Conservation (phyloP, 106 monocot species). For the Xerophyta viscosa region DNA sequence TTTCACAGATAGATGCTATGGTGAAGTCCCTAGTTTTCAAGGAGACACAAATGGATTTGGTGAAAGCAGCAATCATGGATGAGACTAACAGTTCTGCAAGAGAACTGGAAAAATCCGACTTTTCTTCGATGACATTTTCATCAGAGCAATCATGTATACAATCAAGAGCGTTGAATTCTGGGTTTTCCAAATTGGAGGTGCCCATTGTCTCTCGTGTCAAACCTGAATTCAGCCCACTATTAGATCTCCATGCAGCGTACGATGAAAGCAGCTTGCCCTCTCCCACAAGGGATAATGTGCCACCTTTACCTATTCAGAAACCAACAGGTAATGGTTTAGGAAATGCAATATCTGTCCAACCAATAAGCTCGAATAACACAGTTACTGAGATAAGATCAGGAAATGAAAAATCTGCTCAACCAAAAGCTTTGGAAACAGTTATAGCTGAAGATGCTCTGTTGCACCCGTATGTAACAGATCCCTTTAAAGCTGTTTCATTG, state of each 20-base stretch:
- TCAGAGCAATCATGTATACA: slow-evolving; percentile 2
- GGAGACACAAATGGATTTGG: slow-evolving; percentile 19
- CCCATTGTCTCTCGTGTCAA: slow-evolving; percentile 17
- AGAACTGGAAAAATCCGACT: slow-evolving; percentile 8
- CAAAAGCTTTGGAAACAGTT: slow-evolving; percentile 7
- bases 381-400: neutral
- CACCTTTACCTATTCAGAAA: slow-evolving; percentile 25
- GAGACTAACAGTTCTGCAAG: slow-evolving; percentile 4
- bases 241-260: slow-evolving; percentile 83
- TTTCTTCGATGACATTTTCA: slow-evolving; percentile 2
- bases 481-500: slow-evolving; percentile 62
- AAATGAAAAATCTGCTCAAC: slow-evolving; percentile 1
- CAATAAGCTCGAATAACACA: too few relatives aligned
- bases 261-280: slow-evolving; percentile 92
- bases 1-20: slow-evolving; percentile 55
- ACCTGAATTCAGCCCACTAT: slow-evolving; percentile 42
- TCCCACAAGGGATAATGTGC: slow-evolving; percentile 53
- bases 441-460: slow-evolving; percentile 7
- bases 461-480: slow-evolving; percentile 53
- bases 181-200: slow-evolving; percentile 30
- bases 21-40: slow-evolving; percentile 36
- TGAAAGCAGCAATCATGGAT: neutral
- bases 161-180: slow-evolving; percentile 9
- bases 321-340: slow-evolving; percentile 21
- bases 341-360: too few relatives aligned